Percentiles rank a stretch among this genome's conserved stretches.
phyloP scores from a whole-genome alignment of 441 rosid genomes.

The Populus hybrid region DNA sequence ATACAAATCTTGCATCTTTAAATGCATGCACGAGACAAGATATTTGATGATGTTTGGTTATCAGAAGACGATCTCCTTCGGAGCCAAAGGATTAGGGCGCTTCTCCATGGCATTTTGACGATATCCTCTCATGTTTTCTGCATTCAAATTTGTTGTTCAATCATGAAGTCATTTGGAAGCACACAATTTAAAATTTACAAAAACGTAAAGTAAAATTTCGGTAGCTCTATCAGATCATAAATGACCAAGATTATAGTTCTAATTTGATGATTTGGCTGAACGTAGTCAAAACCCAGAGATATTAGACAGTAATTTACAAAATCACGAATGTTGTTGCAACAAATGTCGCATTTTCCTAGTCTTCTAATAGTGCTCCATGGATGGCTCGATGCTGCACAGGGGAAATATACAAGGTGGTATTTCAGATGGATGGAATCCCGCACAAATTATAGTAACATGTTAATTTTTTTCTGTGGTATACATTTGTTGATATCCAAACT shows the following conservation, averaged over 20 bases:
- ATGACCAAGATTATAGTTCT: neutral
- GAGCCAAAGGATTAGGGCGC: conserved; percentile 85
- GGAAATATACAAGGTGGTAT: neutral
- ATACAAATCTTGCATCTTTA: neutral
- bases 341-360: neutral
- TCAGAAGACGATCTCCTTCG: conserved; percentile 93
- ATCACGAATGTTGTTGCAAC: neutral
- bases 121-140: conserved; percentile 61
- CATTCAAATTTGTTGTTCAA: conserved; percentile 2
- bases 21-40: neutral
- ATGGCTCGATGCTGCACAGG: neutral
- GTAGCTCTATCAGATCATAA: neutral
- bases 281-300: neutral
- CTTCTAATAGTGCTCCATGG: neutral
- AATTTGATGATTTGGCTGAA: neutral
- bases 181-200: neutral
- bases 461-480: neutral
- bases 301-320: neutral
- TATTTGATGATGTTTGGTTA: conserved; percentile 25
- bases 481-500: neutral
- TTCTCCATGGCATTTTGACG: conserved; percentile 69
- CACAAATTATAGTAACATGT: too few species aligned
- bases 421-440: neutral
- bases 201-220: neutral
- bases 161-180: neutral